These are phyloP conservation scores for Gynochthodes officinalis DNA, from an alignment of 257 asterid species.

Conservation along the genomic window DNA sequence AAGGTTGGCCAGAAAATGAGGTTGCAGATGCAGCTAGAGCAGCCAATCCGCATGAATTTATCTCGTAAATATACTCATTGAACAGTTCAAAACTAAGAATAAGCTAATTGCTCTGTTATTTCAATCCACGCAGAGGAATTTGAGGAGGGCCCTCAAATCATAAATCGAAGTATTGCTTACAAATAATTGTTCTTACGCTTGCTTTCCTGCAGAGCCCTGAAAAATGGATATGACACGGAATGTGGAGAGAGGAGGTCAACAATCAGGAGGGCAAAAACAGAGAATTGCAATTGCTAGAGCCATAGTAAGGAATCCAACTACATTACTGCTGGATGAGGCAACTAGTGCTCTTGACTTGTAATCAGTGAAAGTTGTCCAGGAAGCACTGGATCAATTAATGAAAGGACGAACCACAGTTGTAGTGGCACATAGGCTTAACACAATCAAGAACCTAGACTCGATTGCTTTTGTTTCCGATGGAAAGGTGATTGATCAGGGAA, in stretches of 20 bases:
- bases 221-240: constrained; percentile 64
- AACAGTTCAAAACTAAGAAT: too few species aligned
- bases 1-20: too few species aligned
- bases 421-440: constrained; percentile 81
- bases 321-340: constrained; percentile 74
- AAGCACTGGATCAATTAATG: constrained; percentile 68
- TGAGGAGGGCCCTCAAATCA: too few species aligned
- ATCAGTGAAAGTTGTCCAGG: constrained; percentile 78
- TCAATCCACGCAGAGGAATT: too few species aligned
- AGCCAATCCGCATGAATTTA: too few species aligned
- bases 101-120: too few species aligned
- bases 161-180: too few species aligned
- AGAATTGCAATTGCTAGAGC: constrained; percentile 85
- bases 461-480: constrained; percentile 68
- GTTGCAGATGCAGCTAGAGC: too few species aligned
- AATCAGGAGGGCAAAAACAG: constrained; percentile 84
- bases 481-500: constrained; percentile 61
- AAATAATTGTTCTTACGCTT: neutral
- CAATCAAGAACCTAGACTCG: constrained; percentile 65
- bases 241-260: constrained; percentile 77
- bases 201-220: constrained; percentile 46
- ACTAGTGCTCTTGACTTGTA: constrained; percentile 82
- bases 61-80: too few species aligned
- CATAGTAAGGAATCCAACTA: constrained; percentile 53
- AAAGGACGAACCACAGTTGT: constrained; percentile 69